phyloP scores from a whole-genome alignment of 768 basidiomycete species.

The Naganishia vishniacii region DNA sequence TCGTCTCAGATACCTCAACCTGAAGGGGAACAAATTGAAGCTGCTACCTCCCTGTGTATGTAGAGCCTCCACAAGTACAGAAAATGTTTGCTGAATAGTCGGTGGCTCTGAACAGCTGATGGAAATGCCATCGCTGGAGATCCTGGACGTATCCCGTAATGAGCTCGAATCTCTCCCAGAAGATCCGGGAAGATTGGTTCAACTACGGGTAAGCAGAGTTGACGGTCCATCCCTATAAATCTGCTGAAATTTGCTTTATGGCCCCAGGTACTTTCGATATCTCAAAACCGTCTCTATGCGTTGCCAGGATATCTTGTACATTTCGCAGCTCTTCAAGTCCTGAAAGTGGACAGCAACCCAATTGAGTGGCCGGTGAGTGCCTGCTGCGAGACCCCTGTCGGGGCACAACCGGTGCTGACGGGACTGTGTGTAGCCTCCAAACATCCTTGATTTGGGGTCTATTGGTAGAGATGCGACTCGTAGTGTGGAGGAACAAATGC shows the following conservation, averaged over 20 bases:
- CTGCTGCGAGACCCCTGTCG: not conserved
- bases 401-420: not conserved
- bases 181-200: slow-evolving; percentile 68
- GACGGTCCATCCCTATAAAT: not conserved
- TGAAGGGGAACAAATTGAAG: slow-evolving; percentile 63
- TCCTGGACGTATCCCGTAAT: slow-evolving; percentile 89
- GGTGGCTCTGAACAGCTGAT: slow-evolving; percentile 58
- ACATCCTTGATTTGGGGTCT: not conserved
- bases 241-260: not conserved
- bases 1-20: slow-evolving; percentile 47
- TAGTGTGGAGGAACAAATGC: slow-evolving; percentile 54
- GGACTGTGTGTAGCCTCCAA: not conserved
- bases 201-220: slow-evolving; percentile 61
- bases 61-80: slow-evolving; percentile 22
- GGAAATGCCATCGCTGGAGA: slow-evolving; percentile 78
- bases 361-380: slow-evolving; percentile 73
- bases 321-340: slow-evolving; percentile 66
- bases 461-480: not conserved
- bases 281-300: slow-evolving; percentile 73
- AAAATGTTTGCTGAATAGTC: not conserved
- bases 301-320: slow-evolving; percentile 72
- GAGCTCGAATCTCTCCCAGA: slow-evolving; percentile 73
- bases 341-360: slow-evolving; percentile 86
- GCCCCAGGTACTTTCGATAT: slow-evolving; percentile 82
- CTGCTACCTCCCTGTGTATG: slow-evolving; percentile 81